A percentile compares a stretch with the other conserved stretches of the same genome.
These are phyloP conservation scores for Paxillus ammoniavirescens DNA, from an alignment of 768 basidiomycete genomes.

Conservation along the genomic window DNA sequence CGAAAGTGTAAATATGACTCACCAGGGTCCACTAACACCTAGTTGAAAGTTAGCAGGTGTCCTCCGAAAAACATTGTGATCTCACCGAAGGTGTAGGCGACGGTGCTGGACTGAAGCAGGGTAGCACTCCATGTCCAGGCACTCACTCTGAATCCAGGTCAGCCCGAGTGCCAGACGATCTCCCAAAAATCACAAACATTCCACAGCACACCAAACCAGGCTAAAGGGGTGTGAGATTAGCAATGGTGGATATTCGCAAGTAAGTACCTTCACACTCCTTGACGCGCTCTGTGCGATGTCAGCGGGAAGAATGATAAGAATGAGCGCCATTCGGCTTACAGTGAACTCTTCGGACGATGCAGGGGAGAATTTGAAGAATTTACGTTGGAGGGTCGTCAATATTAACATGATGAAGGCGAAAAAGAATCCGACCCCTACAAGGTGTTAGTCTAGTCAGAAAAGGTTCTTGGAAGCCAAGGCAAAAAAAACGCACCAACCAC, in stretches of 20 bases:
- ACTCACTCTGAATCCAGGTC: slow-evolving; percentile 35
- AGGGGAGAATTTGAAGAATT: slow-evolving; percentile 46
- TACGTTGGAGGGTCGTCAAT: slow-evolving; percentile 44
- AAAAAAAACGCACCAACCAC: slow-evolving; percentile 38
- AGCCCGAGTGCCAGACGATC: neutral
- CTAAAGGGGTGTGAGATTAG: slow-evolving; percentile 17
- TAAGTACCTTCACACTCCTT: slow-evolving; percentile 42
- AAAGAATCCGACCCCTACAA: slow-evolving; percentile 48
- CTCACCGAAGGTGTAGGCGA: slow-evolving; percentile 46
- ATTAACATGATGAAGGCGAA: slow-evolving; percentile 47
- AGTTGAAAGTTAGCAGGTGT: neutral
- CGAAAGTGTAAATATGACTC: neutral
- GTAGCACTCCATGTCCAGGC: slow-evolving; percentile 62
- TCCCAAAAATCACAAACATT: slow-evolving; percentile 31
- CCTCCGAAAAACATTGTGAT: neutral
- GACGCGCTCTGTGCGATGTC: slow-evolving; percentile 38
- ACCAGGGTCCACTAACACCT: slow-evolving; percentile 53
- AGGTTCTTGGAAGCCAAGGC: neutral
- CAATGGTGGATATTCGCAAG: neutral
- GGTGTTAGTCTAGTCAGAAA: neutral
- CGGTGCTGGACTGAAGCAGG: slow-evolving; percentile 51
- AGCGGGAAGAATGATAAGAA: neutral
- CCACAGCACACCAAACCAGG: slow-evolving; percentile 51
- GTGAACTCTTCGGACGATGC: slow-evolving; percentile 48
- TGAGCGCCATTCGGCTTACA: slow-evolving; percentile 21